Base-by-base conservation (phyloP, 2,329 filamentous ascomycete genomes). In the Plectosphaerella sp. region DNA sequence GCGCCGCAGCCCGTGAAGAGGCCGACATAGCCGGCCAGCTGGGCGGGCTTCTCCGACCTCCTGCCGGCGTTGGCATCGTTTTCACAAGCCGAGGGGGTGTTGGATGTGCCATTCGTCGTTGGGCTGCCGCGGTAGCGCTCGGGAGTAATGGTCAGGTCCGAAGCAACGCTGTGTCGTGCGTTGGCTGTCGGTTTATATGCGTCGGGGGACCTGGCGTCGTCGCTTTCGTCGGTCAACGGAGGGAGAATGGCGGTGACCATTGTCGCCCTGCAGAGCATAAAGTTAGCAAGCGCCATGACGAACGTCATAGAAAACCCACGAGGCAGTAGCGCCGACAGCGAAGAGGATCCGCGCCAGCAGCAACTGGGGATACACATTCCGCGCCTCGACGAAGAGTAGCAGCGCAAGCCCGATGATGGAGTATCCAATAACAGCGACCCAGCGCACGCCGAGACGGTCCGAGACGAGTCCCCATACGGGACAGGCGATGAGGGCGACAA, bases 231-330 rank as follows among this genome's bases (percentile, higher is more conserved):
- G 5, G 83, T 85, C 58, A 87, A 70, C 11, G 80, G 86, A 1
- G 94, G 94, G 22, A 99, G 77, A 45, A 96, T 91, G 4, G 94
- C 94, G 9, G 94, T 97, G 18, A 99, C 94, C 94, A 99, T 99
- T 1, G 94, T 97, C 14, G 91, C 81, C 5, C 80, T 84, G 51
- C 11, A 54, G 11, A 28, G 9, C 46, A 28, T 18, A 4, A 24
- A 24, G 50, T 20, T 16, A 41, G 51, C 46, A 5, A 33, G 9
- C 11, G n/a, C 36, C 22, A 16, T 41, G 33, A 24, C n/a, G n/a
- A 6, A 22, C 37, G 39, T 28, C 20, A 5, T 18, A 25, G 22
- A 45, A 12, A 22, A 68, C 79, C 72, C 65, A 92, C 78, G 89
- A 85, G 20, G 93, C 94, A n/a, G 92, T 91, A 18, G 89, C 94